These are phyloP conservation scores for Aspergillus pseudotamarii DNA, from an alignment of 2,329 filamentous ascomycete species.

Conservation along the genomic window DNA sequence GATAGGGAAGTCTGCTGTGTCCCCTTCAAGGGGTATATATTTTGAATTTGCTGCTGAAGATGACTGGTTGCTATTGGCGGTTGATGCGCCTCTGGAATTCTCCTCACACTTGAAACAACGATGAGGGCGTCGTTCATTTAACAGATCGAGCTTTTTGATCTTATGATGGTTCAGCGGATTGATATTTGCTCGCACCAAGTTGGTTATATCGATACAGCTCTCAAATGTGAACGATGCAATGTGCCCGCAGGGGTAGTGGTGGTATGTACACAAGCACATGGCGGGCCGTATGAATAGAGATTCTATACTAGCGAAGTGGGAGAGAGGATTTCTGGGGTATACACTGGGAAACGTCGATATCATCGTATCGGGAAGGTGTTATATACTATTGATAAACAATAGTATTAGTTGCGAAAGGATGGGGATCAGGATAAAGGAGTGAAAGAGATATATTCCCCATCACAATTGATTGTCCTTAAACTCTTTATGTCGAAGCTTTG, in stretches of 20 bases:
- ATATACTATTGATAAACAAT: neutral
- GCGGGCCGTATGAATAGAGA: neutral
- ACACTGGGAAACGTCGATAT: neutral
- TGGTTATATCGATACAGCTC: constrained; percentile 26
- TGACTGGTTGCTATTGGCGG: neutral
- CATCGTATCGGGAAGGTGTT: neutral
- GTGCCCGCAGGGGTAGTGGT: constrained; percentile 34
- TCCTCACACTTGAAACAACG: constrained; percentile 17
- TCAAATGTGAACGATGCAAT: constrained; percentile 29
- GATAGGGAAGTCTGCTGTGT: neutral
- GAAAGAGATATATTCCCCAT: neutral
- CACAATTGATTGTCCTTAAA: neutral
- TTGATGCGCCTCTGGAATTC: neutral
- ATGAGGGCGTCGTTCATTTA: neutral
- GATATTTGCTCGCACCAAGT: constrained; percentile 17
- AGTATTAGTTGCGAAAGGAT: neutral
- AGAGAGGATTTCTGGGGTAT: neutral
- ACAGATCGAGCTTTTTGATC: constrained; percentile 15
- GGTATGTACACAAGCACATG: constrained; percentile 32
- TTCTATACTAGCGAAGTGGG: neutral
- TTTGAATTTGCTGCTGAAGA: too few species aligned
- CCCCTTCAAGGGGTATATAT: neutral
- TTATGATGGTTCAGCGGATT: neutral
- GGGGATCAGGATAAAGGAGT: neutral
- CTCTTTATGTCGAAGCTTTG: neutral